These are phyloP conservation scores for Plasmodium inui DNA, from an alignment of 169 alveolate species.

Conservation along the genomic window DNA sequence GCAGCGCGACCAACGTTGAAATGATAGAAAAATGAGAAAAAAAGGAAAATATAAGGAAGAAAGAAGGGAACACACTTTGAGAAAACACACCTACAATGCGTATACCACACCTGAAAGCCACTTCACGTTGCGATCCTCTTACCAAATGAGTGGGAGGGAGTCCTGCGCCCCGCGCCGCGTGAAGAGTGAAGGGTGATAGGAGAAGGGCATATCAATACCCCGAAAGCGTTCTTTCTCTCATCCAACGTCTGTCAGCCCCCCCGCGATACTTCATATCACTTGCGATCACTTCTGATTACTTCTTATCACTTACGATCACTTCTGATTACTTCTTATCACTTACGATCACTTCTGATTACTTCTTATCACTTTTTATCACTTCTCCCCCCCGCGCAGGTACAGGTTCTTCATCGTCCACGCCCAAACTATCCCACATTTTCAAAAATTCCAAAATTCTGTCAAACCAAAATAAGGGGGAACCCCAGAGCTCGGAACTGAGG, in stretches of 20 bases:
- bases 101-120: neutral
- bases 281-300: neutral
- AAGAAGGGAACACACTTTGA: neutral
- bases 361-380: neutral
- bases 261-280: neutral
- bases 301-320: neutral
- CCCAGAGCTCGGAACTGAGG: conserved; percentile 11
- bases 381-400: conserved; percentile 19
- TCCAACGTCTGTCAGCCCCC: neutral
- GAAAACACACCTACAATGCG: neutral
- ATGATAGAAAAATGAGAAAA: neutral
- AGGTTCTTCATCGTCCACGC: conserved; percentile 67
- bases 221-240: neutral
- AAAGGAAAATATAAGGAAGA: neutral
- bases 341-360: neutral
- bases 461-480: neutral
- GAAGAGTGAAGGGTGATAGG: neutral
- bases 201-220: neutral
- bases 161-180: neutral
- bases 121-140: neutral
- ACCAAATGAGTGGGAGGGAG: neutral
- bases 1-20: neutral
- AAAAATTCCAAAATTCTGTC: conserved; percentile 29
- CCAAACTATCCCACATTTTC: conserved; percentile 69
- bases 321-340: neutral